Conservation (phyloP, 495 filamentous ascomycete genomes). For the Penicillium paradoxum region DNA sequence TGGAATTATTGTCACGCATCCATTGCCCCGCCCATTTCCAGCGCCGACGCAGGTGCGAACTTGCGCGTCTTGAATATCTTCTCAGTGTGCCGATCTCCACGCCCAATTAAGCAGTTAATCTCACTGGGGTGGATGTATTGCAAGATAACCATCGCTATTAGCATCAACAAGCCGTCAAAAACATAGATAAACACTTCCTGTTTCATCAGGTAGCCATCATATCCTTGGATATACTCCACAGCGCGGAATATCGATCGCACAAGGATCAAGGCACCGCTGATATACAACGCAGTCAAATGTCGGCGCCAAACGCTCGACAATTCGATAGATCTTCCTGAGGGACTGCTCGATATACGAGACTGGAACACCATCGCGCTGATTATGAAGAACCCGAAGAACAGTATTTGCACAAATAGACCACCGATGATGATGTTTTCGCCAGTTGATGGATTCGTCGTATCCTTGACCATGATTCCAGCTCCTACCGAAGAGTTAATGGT, state of each 20-base stretch:
- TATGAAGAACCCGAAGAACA: conserved; percentile 51
- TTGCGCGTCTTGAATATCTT: conserved; percentile 13
- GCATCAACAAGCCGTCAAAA: conserved; percentile 59
- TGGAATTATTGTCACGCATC: neutral
- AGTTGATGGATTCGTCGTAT: conserved; percentile 6
- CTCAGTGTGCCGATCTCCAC: conserved; percentile 13
- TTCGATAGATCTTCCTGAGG: conserved; percentile 20
- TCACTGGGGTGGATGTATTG: conserved; percentile 34
- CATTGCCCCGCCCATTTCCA: conserved; percentile 9
- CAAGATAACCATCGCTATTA: conserved; percentile 46
- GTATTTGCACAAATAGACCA: conserved; percentile 47
- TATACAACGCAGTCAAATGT: conserved; percentile 50
- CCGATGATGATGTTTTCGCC: conserved; percentile 41
- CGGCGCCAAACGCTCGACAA: conserved; percentile 42
- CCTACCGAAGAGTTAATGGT: conserved; percentile 15
- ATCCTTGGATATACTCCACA: conserved; percentile 57
- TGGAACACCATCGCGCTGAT: conserved; percentile 42
- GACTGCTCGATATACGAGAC: conserved; percentile 22
- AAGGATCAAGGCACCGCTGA: conserved; percentile 50
- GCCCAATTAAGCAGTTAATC: conserved; percentile 22
- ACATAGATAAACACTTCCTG: conserved; percentile 59
- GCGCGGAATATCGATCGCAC: conserved; percentile 57
- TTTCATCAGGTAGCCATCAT: conserved; percentile 44
- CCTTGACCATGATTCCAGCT: conserved; percentile 32
- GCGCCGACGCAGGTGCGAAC: conserved; percentile 8